Base-by-base conservation (phyloP, 169 alveolate species). In the Perkinsus olseni region DNA sequence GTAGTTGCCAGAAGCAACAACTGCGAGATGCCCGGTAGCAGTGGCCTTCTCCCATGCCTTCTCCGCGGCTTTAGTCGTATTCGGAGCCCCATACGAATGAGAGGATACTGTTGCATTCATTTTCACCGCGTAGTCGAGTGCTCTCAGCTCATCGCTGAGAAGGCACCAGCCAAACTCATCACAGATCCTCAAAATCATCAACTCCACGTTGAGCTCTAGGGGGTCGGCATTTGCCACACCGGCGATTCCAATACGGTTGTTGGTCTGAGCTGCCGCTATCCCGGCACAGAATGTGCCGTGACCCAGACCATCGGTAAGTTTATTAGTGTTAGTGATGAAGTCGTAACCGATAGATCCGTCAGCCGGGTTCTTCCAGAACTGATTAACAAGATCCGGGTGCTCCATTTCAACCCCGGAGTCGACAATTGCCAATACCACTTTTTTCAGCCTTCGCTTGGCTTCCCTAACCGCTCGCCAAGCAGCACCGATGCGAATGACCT, bases 281-380 rank as follows among this genome's bases (percentile, higher is more conserved):
- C 95, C 95, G 21, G 95, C 95, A 91, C 95, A 94, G 38, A 92
- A 95, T 4, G 95, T 94, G 17, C 95, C 95, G 34, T 94, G 95
- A 40, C 95, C 95, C 38, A 92, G 94, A 39, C 74, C 95, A 91
- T 94, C 95, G 6, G 92, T 90, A 0, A 94, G 95, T 31, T 93
- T 51, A 82, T 93, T 93, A 39, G 62, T 94, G 39, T 94, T 94
- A 82, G 92, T 92, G n/a, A 93, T 93, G 91, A 94, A 94, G 51
- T 94, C 95, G 28, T 94, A 94, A 38, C 95, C 95, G 91, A 92
- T 92, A 21, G 92, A 92, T 45, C 92, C 95, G 36, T 94, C 95
- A 28, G 92, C 95, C n/a, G 92, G n/a, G n/a, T n/a, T n/a, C n/a
- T n/a, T n/a, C n/a, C n/a, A n/a, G n/a, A n/a, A n/a, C n/a, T n/a